Base-by-base conservation (phyloP, 2,329 filamentous ascomycete genomes). In the Penicillium brasilianum region DNA sequence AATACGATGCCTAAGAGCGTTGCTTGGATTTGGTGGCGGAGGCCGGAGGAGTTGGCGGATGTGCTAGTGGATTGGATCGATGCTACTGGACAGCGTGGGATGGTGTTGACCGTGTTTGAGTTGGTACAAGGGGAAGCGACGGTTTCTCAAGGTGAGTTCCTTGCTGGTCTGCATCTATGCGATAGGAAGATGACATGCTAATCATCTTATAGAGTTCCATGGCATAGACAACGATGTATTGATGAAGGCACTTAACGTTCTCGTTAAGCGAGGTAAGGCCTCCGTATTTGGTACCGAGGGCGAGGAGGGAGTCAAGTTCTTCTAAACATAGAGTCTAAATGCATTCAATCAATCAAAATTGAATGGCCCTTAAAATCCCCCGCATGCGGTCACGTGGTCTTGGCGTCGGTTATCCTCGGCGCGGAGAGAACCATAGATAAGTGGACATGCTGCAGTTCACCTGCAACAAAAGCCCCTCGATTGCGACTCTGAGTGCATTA, bases 251-350 rank as follows among this genome's bases (percentile, higher is more conserved):
- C 83, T 99, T 52, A 85, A 87, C 62, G 83, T 95, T 53, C 83
- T 97, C 52, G 93, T 96, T 37, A 97, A 96, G 83, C 86, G 90
- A 64, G 93, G 93, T 68, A 96, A 91, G 79, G 94, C 93, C 14
- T 94, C 98, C 77, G 88, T 98, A 28, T 98, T 99, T 80, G 94
- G 94, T 36, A 86, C 87, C 57, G 93, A 94, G 71, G 92, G 94
- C 74, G 90, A 91, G 62, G 87, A 91, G 72, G 95, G 95, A 71
- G 92, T 98, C 66, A 99, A 99, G 81, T 98, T 99, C 81, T 98
- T 98, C 75, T 97, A 81, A 88, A 60, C 49, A 43, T n/a, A n/a
- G n/a, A n/a, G n/a, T n/a, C 8, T 41, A 1, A 20, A 4, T 20
- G 9, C 10, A 20, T 18, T n/a, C 8, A 10, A 20, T 16, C 10